Percentiles rank a stretch among this genome's conserved stretches.
Conservation (phyloP, 208 protist species). For the Balamuthia mandrillaris region DNA sequence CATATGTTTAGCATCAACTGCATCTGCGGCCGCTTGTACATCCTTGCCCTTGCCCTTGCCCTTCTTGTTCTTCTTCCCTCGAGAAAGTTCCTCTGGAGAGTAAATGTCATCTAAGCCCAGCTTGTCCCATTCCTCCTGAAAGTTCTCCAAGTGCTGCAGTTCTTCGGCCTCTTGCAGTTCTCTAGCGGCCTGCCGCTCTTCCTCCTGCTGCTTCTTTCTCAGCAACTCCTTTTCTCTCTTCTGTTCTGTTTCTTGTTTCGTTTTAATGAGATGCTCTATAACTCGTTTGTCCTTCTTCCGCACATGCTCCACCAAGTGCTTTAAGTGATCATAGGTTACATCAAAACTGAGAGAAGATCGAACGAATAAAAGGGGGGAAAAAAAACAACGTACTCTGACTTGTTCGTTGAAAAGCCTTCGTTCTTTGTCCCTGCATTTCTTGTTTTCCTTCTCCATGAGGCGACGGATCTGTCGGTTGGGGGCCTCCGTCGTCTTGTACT, state of each 20-base stretch:
- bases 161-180: conserved; percentile 18
- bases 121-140: neutral
- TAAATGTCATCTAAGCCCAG: neutral
- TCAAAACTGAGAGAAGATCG: neutral
- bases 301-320: conserved; percentile 56
- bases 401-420: conserved; percentile 49
- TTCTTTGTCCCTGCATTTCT: conserved; percentile 49
- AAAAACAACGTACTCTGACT: conserved; percentile 35
- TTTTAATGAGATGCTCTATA: conserved; percentile 14
- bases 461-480: conserved; percentile 47
- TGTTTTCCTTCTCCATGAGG: conserved; percentile 70
- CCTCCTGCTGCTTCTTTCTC: conserved; percentile 20
- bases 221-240: neutral
- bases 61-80: neutral
- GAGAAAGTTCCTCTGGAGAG: neutral
- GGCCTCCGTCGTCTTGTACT: conserved; percentile 38
- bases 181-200: neutral
- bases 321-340: neutral
- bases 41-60: conserved; percentile 8
- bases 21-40: conserved; percentile 20
- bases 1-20: neutral
- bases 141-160: conserved; percentile 32
- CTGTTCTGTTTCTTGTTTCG: no score
- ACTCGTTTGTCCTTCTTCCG: conserved; percentile 55
- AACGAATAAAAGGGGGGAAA: neutral